Conservation (phyloP, 805 yeast species). For the Saccharomycopsis olivae region DNA sequence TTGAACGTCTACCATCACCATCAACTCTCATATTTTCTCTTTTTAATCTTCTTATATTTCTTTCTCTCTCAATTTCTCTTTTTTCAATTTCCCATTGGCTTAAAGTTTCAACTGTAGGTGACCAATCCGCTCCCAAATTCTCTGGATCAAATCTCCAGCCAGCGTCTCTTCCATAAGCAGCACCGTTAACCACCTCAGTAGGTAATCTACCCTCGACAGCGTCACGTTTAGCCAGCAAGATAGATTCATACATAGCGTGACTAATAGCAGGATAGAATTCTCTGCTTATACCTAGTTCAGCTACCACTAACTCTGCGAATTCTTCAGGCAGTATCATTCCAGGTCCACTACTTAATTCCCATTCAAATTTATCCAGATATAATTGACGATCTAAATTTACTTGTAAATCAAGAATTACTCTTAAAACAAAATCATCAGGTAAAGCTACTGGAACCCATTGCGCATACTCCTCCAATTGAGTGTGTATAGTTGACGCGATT, state of each 20-base stretch:
- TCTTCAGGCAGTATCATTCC: constrained; percentile 63
- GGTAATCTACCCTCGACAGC: constrained; percentile 59
- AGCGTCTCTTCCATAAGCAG: constrained; percentile 50
- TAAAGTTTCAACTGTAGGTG: constrained; percentile 76
- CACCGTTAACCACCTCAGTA: constrained; percentile 42
- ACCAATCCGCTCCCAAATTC: constrained; percentile 74
- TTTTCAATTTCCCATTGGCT: constrained; percentile 90
- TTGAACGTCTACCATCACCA: constrained; percentile 24
- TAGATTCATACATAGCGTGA: constrained; percentile 72
- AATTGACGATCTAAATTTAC: constrained; percentile 75
- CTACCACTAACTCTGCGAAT: constrained; percentile 74
- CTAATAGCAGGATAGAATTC: constrained; percentile 89
- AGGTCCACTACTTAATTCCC: constrained; percentile 55
- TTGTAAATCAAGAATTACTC: constrained; percentile 70
- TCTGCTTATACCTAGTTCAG: constrained; percentile 71
- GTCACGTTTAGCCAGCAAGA: constrained; percentile 70
- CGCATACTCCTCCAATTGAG: constrained; percentile 66
- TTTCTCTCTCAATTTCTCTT: constrained; percentile 89
- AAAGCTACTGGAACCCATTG: constrained; percentile 49
- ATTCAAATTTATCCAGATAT: constrained; percentile 87
- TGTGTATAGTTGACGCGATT: constrained; percentile 59
- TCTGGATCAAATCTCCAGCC: constrained; percentile 69
- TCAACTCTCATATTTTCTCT: constrained; percentile 76
- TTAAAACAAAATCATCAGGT: constrained; percentile 55
- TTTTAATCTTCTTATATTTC: constrained; percentile 84